These are phyloP conservation scores for Chalciporus piperatus DNA, from an alignment of 768 basidiomycete genomes.

Conservation along the genomic window DNA sequence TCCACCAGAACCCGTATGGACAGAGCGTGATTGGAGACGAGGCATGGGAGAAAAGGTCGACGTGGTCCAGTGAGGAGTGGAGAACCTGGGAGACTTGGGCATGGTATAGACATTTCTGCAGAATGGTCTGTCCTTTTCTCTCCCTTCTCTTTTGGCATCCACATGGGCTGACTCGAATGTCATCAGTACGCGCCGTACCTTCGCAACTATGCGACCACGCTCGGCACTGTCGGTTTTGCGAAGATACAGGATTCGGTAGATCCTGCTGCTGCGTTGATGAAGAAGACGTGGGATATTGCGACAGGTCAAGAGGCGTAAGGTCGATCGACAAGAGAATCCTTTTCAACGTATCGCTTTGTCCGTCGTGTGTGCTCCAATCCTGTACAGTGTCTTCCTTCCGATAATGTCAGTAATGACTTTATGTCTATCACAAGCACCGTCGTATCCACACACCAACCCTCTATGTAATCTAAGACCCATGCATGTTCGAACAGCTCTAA, in stretches of 20 bases:
- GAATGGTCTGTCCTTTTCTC: slow-evolving; percentile 51
- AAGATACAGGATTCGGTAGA: slow-evolving; percentile 58
- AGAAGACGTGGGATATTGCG: slow-evolving; percentile 68
- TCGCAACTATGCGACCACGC: slow-evolving; percentile 67
- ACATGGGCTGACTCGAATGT: neutral
- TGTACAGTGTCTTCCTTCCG: neutral
- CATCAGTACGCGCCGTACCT: slow-evolving; percentile 76
- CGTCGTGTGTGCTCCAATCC: neutral
- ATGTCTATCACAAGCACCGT: slow-evolving; percentile 15
- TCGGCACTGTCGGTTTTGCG: slow-evolving; percentile 66
- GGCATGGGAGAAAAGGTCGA: slow-evolving; percentile 67
- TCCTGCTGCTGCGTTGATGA: slow-evolving; percentile 55
- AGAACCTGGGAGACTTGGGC: slow-evolving; percentile 85
- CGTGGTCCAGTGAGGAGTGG: slow-evolving; percentile 77
- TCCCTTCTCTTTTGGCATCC: neutral
- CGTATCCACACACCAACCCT: neutral
- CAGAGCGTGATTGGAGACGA: slow-evolving; percentile 58
- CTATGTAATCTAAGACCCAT: too few relatives aligned
- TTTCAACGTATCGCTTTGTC: neutral
- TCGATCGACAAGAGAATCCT: neutral
- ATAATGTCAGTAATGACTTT: slow-evolving; percentile 12
- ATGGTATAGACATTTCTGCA: slow-evolving; percentile 89
- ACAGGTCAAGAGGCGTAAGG: slow-evolving; percentile 52
- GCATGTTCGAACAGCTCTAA: too few relatives aligned
- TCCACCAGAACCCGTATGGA: slow-evolving; percentile 49